These are phyloP conservation scores for Galerina marginata DNA, from an alignment of 768 basidiomycete species.

Conservation along the genomic window DNA sequence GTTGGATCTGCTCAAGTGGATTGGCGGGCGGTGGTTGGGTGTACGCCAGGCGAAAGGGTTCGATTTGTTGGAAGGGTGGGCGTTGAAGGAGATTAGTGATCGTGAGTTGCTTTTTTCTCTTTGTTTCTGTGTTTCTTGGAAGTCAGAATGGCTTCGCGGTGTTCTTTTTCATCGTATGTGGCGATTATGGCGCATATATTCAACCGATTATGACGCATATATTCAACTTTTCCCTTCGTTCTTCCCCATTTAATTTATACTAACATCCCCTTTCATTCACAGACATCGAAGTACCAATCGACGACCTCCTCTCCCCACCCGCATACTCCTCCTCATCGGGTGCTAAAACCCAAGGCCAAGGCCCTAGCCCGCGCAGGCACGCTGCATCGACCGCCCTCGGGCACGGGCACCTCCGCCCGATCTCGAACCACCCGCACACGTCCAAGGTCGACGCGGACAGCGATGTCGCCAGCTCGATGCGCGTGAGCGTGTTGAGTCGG, in stretches of 20 bases:
- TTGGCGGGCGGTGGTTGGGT: slow-evolving; percentile 78
- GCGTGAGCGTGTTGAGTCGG: slow-evolving; percentile 45
- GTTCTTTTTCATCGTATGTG: no score
- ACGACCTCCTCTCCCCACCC: slow-evolving; percentile 63
- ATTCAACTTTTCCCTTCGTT: background rate
- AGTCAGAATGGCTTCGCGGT: no score
- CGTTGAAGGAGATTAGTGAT: slow-evolving; percentile 85
- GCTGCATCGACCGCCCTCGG: background rate
- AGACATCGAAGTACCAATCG: slow-evolving; percentile 83
- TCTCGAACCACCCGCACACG: slow-evolving; percentile 38
- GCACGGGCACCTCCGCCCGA: slow-evolving; percentile 27
- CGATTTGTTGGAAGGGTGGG: slow-evolving; percentile 83
- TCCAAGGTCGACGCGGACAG: slow-evolving; percentile 44
- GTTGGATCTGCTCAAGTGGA: slow-evolving; percentile 70
- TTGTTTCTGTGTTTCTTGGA: no score
- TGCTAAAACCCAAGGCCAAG: slow-evolving; percentile 5
- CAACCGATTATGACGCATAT: background rate
- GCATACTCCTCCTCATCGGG: slow-evolving; percentile 21
- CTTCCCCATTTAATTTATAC: background rate
- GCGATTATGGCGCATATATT: background rate
- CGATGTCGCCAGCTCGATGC: slow-evolving; percentile 49
- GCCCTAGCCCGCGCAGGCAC: slow-evolving; percentile 4
- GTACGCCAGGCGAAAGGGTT: slow-evolving; percentile 83
- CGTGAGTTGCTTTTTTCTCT: slow-evolving; percentile 49
- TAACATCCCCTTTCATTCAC: slow-evolving; percentile 6